phyloP scores from a whole-genome alignment of 495 filamentous ascomycete species.

The Mytilinidion resinicola region DNA sequence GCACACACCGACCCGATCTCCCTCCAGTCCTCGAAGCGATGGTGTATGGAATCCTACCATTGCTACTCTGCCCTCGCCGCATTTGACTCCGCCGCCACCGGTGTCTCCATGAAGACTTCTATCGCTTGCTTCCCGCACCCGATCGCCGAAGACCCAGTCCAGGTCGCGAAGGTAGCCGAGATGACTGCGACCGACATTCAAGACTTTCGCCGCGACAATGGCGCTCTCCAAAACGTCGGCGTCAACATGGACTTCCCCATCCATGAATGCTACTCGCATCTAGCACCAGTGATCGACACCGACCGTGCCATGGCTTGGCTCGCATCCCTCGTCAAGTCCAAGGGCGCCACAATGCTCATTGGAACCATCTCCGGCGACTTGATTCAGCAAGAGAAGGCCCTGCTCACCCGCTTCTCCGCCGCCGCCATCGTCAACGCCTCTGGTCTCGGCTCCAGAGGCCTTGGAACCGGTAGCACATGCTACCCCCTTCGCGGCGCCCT shows the following conservation, averaged over 20 bases:
- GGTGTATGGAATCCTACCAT: slow-evolving; percentile 43
- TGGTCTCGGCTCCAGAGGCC: slow-evolving; percentile 36
- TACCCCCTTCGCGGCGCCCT: slow-evolving; percentile 46
- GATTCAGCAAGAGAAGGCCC: slow-evolving; percentile 35
- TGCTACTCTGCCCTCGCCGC: slow-evolving; percentile 41
- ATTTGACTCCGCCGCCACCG: slow-evolving; percentile 30
- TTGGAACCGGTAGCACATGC: slow-evolving; percentile 37
- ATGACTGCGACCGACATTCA: slow-evolving; percentile 36
- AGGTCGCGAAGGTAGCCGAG: slow-evolving; percentile 38
- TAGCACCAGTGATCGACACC: no score
- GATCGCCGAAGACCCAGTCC: slow-evolving; percentile 33
- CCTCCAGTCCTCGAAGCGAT: slow-evolving; percentile 39
- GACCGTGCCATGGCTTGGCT: slow-evolving; percentile 38
- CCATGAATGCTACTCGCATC: no score
- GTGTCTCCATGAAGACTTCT: slow-evolving; percentile 40
- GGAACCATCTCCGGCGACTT: slow-evolving; percentile 40
- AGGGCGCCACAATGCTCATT: slow-evolving; percentile 42
- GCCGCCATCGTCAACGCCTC: slow-evolving; percentile 47
- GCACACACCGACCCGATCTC: slow-evolving; percentile 41
- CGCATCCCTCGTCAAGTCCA: slow-evolving; percentile 40
- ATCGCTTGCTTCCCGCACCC: slow-evolving; percentile 39
- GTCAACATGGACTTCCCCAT: no score
- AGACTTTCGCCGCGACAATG: slow-evolving; percentile 34
- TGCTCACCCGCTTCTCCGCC: slow-evolving; percentile 36
- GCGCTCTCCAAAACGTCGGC: no score